A percentile compares a stretch with the other conserved stretches of the same genome.
These are phyloP conservation scores for Acer saccharum DNA, from an alignment of 345 rosid species.

Conservation along the genomic window DNA sequence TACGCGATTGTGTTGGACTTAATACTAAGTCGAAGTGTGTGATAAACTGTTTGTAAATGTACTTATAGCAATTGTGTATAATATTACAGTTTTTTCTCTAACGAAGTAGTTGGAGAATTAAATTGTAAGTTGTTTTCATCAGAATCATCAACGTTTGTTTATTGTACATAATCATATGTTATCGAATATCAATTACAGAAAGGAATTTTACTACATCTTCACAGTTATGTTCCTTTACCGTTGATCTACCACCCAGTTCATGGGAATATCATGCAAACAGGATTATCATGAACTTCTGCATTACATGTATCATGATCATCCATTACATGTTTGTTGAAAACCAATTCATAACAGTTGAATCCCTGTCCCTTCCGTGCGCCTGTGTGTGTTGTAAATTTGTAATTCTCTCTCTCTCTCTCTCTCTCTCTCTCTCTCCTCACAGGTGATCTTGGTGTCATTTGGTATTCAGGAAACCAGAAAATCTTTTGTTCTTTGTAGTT, in stretches of 20 bases:
- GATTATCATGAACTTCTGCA: no score
- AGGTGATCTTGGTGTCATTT: no score
- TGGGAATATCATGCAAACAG: no score
- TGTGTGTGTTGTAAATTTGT: no score
- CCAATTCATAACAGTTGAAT: no score
- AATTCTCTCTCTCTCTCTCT: no score
- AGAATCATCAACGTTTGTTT: background rate
- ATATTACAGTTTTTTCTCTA: background rate
- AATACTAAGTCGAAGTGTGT: slow-evolving; percentile 10
- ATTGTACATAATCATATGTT: background rate
- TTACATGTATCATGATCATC: no score
- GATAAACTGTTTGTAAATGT: slow-evolving; percentile 10
- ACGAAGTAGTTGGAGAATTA: slow-evolving; percentile 11
- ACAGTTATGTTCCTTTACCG: background rate
- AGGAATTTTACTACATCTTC: background rate
- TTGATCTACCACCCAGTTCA: no score
- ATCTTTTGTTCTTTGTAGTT: background rate
- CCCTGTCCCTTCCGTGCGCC: no score
- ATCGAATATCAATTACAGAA: background rate
- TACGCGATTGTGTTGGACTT: background rate
- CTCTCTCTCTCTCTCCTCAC: no score
- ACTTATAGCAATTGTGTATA: background rate
- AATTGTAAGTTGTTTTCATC: background rate
- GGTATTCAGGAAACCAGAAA: background rate
- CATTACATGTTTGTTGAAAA: no score